These are phyloP conservation scores for Porcisia deanei DNA, from an alignment of 208 protist species.

Conservation along the genomic window DNA sequence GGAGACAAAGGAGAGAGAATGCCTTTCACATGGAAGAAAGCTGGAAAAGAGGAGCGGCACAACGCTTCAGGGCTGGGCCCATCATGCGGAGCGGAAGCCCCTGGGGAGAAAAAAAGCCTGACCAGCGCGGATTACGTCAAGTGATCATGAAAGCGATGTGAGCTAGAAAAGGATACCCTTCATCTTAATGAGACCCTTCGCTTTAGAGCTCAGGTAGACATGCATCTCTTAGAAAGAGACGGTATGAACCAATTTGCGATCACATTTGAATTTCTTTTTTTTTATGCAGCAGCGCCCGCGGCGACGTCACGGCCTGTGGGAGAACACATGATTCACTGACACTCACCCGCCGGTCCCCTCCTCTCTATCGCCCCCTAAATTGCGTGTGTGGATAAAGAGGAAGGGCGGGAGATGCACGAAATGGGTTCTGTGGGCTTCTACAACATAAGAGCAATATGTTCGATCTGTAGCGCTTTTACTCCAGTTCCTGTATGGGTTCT, in stretches of 20 bases:
- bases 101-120: too few relatives aligned
- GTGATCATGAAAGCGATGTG: too few relatives aligned
- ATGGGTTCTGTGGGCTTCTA: not conserved
- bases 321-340: not conserved
- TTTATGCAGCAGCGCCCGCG: too few relatives aligned
- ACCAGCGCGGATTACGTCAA: too few relatives aligned
- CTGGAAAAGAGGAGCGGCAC: not conserved
- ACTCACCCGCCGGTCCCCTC: not conserved
- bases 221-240: not conserved
- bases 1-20: not conserved
- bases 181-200: too few relatives aligned
- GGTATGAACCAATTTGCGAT: too few relatives aligned
- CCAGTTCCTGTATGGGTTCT: not conserved
- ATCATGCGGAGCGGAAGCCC: too few relatives aligned
- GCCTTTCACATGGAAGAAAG: not conserved
- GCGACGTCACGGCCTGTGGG: not conserved
- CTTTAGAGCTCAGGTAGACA: too few relatives aligned
- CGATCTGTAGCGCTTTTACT: not conserved
- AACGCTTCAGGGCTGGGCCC: not conserved
- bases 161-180: too few relatives aligned
- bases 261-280: not conserved
- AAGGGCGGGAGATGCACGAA: not conserved
- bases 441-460: not conserved
- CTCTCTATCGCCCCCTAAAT: not conserved
- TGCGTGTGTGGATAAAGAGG: too few relatives aligned